Conservation (phyloP, 371 early-diverging fungal genomes). For the Apophysomyces ossiformis region DNA sequence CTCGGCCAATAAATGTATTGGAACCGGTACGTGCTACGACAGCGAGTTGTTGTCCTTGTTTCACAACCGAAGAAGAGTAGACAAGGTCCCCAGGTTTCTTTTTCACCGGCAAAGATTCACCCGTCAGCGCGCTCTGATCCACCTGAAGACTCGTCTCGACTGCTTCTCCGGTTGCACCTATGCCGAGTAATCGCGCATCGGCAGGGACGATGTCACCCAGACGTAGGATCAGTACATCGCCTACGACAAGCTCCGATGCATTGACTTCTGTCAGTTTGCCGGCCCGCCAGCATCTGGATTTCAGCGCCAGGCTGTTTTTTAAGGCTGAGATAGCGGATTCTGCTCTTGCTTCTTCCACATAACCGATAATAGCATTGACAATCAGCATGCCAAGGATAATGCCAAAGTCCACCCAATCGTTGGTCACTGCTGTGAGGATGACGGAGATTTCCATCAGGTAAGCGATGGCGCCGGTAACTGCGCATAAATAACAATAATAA, state of each 20-base stretch:
- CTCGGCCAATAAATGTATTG: slow-evolving; percentile 90
- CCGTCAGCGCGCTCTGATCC: slow-evolving; percentile 96
- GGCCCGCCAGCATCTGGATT: slow-evolving; percentile 80
- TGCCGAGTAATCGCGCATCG: slow-evolving; percentile 86
- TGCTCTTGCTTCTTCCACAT: slow-evolving; percentile 88
- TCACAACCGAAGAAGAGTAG: slow-evolving; percentile 89
- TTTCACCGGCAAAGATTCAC: slow-evolving; percentile 88
- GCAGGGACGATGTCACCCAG: slow-evolving; percentile 96
- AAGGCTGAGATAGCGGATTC: slow-evolving; percentile 91
- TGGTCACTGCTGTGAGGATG: slow-evolving; percentile 71
- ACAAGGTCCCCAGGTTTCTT: slow-evolving; percentile 83
- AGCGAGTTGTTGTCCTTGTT: slow-evolving; percentile 89
- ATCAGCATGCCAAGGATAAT: slow-evolving; percentile 84
- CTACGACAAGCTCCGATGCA: slow-evolving; percentile 79
- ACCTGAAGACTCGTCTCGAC: slow-evolving; percentile 80
- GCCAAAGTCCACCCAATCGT: slow-evolving; percentile 86
- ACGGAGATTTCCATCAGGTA: slow-evolving; percentile 84
- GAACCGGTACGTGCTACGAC: slow-evolving; percentile 89
- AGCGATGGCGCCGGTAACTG: slow-evolving; percentile 85
- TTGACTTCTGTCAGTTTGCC: slow-evolving; percentile 84
- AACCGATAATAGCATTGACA: slow-evolving; percentile 91
- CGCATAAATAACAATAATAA: neutral
- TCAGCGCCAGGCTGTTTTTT: slow-evolving; percentile 83
- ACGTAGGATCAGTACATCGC: slow-evolving; percentile 88
- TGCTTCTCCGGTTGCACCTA: slow-evolving; percentile 81